A percentile compares a stretch with the other conserved stretches of the same genome.
Evolutionary conservation across 176 grass and related monocot genomes (phyloP).

Genomic region (Triticum aestivum): IWGSC_CS_RefSeq_v2.1 NC_057799.1:548748252-548748751

Average conservation of each 20-base stretch:
- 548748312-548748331: slow-evolving; percentile 97
- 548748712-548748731: background rate
- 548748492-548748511: slow-evolving; percentile 41
- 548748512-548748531: slow-evolving; percentile 40
- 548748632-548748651: background rate
- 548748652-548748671: slow-evolving; percentile 7
- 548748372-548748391: background rate
- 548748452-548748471: slow-evolving; percentile 17
- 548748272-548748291: slow-evolving; percentile 98
- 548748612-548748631: slow-evolving; percentile 8
- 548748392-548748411: slow-evolving; percentile 29
- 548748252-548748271: slow-evolving; percentile 89
- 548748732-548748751: background rate
- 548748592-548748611: background rate
- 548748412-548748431: slow-evolving; percentile 40
- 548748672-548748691: slow-evolving; percentile 6
- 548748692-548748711: background rate
- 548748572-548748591: background rate
- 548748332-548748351: slow-evolving; percentile 17
- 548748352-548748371: slow-evolving; percentile 20
- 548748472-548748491: slow-evolving; percentile 41
- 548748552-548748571: slow-evolving; percentile 33
- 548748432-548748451: background rate
- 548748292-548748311: slow-evolving; percentile 97
- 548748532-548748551: slow-evolving; percentile 49